A percentile compares a stretch with the other conserved stretches of the same genome.
Conservation (phyloP, 768 basidiomycete species). For the Leccinum longicurvipes region DNA sequence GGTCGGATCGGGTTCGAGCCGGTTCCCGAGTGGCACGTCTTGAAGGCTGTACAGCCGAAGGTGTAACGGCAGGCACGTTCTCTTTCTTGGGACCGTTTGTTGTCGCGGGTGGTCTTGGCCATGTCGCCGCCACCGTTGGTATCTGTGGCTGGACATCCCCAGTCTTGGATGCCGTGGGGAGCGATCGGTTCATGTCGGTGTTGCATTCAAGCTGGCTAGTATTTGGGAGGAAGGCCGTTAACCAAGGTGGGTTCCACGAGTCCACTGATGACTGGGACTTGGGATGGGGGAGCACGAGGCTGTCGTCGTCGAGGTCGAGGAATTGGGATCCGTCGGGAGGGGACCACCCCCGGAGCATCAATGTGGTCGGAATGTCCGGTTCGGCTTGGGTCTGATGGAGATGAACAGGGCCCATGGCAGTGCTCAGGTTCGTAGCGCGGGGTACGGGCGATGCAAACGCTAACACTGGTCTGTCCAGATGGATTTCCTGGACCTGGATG, state of each 20-base stretch:
- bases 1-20: background rate
- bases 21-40: slow-evolving; percentile 3
- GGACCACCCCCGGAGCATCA: slow-evolving; percentile 23
- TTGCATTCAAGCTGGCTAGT: background rate
- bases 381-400: slow-evolving; percentile 1
- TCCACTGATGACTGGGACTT: background rate
- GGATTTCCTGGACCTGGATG: background rate
- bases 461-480: background rate
- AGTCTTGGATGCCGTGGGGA: background rate
- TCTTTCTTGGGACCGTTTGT: background rate
- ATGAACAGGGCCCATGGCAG: background rate
- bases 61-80: background rate
- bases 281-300: slow-evolving; percentile 9
- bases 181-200: background rate
- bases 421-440: background rate
- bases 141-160: background rate
- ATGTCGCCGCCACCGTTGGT: background rate
- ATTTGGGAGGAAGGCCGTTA: background rate
- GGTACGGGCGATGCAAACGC: background rate
- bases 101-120: background rate
- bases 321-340: slow-evolving; percentile 25
- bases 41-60: background rate
- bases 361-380: background rate
- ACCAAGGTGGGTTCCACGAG: slow-evolving; percentile 6
- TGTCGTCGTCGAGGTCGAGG: slow-evolving; percentile 24